Evolutionary conservation across 139 green algal genomes (phyloP).

Genomic region (Coelastrella sp.): DNA sequence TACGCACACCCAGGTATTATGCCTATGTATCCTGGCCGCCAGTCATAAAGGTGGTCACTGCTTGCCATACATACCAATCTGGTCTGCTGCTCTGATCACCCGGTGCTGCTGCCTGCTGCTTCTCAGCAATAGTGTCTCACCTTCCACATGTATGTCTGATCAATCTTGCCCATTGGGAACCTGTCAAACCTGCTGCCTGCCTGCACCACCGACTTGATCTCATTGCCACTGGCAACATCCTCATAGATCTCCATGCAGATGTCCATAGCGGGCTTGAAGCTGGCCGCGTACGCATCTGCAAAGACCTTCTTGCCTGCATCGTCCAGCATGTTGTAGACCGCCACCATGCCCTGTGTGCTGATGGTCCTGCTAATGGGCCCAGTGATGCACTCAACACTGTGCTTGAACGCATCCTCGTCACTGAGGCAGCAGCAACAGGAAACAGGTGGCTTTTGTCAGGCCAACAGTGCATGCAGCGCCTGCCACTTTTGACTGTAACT

Average conservation of each 20-base stretch:
- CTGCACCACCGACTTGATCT: constrained; percentile 98
- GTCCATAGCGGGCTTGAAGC: constrained; percentile 94
- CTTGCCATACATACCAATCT: not conserved
- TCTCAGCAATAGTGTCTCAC: constrained; percentile 56
- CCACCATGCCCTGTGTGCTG: constrained; percentile 95
- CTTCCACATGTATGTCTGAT: constrained; percentile 98
- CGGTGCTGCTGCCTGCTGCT: not conserved
- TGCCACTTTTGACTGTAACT: not conserved
- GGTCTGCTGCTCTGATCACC: not conserved
- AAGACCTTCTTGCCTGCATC: constrained; percentile 91
- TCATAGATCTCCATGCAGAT: constrained; percentile 99
- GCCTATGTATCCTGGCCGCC: too few relatives aligned
- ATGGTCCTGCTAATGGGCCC: constrained; percentile 96
- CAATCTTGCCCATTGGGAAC: constrained; percentile 99
- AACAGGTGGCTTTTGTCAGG: not conserved
- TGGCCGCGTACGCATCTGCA: constrained; percentile 90
- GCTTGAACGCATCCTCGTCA: constrained; percentile 96
- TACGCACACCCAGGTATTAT: not conserved
- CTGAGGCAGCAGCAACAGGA: constrained; percentile 18
- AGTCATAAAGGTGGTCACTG: too few relatives aligned
- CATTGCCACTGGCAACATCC: constrained; percentile 97
- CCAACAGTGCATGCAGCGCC: not conserved
- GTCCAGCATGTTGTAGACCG: constrained; percentile 93
- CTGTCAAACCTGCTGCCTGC: constrained; percentile 91
- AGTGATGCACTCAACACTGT: constrained; percentile 98